Evolutionary conservation across 257 asterid genomes (phyloP).

Genomic region (Jaltomata sinuosa): DNA sequence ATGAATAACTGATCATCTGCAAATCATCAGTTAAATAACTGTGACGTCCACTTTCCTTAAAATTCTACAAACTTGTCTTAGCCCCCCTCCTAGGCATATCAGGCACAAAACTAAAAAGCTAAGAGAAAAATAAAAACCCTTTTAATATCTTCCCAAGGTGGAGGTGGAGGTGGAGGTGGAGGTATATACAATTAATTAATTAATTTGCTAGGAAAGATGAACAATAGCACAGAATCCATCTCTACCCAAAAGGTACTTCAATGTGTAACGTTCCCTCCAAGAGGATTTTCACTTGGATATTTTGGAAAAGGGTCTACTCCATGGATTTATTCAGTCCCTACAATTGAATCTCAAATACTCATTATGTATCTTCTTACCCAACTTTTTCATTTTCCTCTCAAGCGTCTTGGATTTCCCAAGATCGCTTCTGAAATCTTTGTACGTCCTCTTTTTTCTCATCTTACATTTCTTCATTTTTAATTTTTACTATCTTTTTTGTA

Average conservation of each 20-base stretch:
- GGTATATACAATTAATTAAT: neutral
- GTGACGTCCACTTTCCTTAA: neutral
- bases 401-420: slow-evolving; percentile 14
- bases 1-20: neutral
- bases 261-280: neutral
- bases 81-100: neutral
- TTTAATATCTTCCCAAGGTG: neutral
- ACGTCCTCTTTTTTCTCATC: neutral
- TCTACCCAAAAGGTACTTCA: neutral
- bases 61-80: neutral
- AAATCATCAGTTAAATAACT: neutral
- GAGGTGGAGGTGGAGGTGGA: neutral
- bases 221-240: neutral
- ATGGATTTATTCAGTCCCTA: slow-evolving; percentile 9
- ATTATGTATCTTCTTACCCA: slow-evolving; percentile 9
- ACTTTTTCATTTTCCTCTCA: slow-evolving; percentile 4
- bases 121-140: neutral
- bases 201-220: neutral
- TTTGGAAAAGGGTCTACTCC: neutral
- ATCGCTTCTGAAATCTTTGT: slow-evolving; percentile 12
- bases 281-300: slow-evolving; percentile 1
- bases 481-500: no score
- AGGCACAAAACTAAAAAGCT: neutral
- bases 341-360: slow-evolving; percentile 10
- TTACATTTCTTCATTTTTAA: neutral